A percentile compares a stretch with the other conserved stretches of the same genome.
Conservation (phyloP, 805 yeast species). For the Yamadazyma philogaea region DNA sequence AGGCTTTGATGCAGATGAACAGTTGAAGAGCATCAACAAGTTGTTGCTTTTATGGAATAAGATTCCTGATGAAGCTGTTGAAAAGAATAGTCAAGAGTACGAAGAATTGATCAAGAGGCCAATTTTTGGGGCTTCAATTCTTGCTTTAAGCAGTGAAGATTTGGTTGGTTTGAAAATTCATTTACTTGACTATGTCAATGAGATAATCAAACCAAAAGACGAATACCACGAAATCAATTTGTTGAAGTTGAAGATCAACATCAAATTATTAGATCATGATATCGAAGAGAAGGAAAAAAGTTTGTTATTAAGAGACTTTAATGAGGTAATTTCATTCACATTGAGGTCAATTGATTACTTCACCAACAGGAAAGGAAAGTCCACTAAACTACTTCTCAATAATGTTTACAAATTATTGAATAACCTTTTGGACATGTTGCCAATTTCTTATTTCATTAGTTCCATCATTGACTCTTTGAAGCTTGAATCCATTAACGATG, state of each 20-base stretch:
- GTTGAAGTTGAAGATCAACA: constrained; percentile 51
- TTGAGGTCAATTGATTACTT: constrained; percentile 38
- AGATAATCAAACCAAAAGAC: constrained; percentile 25
- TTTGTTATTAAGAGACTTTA: constrained; percentile 31
- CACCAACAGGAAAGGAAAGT: constrained; percentile 17
- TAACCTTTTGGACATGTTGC: constrained; percentile 65
- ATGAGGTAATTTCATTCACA: constrained; percentile 32
- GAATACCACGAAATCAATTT: constrained; percentile 25
- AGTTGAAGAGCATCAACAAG: constrained; percentile 51
- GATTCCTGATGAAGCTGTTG: constrained; percentile 43
- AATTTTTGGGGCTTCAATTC: constrained; percentile 59
- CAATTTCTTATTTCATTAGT: constrained; percentile 66
- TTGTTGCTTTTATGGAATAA: constrained; percentile 52
- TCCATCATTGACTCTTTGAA: constrained; percentile 49
- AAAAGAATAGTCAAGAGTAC: constrained; percentile 34
- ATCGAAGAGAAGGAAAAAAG: constrained; percentile 26
- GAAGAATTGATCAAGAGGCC: constrained; percentile 48
- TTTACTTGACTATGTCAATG: constrained; percentile 56
- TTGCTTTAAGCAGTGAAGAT: constrained; percentile 49
- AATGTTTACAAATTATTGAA: constrained; percentile 45
- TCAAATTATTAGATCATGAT: constrained; percentile 45
- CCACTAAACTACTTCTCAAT: constrained; percentile 4
- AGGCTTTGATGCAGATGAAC: constrained; percentile 65
- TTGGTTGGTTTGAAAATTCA: constrained; percentile 47
- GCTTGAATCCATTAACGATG: constrained; percentile 24